Evolutionary conservation across 805 yeast genomes (phyloP), one percentile per base, ranked within the genome.

Genomic region (Candida germanica): DNA sequence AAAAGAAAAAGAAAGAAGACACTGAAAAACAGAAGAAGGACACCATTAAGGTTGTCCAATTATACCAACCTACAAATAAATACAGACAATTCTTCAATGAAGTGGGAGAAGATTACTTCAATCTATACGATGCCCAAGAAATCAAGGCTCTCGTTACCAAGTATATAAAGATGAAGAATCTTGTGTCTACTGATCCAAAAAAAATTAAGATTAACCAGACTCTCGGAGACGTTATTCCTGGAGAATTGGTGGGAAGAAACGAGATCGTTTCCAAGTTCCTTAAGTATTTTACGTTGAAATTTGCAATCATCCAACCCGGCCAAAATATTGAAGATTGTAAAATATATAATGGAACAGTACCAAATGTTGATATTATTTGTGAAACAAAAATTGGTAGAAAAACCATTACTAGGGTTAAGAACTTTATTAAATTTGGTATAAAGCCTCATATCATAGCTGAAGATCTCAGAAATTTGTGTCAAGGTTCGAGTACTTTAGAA

Each of bases 331-430:
- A 60, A 53, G 40, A 45, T 3, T 48, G 43, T 11, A 47, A 44
- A 4, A 71, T 82, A 5, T 53, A 58, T 19, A 84, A 71, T 44
- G 98, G 98, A 2, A 58, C 63, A 1, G 66, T 80, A 1, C 95
- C 96, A 7, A 72, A 66, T 29, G 72, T 91, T 26, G 61, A 70
- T 26, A 73, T 93, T 10, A 58, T 77, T 7, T 80, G 88, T 7
- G 93, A 86, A 53, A 75, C 77, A 43, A 83, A 85, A 47, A 79
- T 83, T 41, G 95, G 97, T 1, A 71, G 94, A 36, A 91, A 88
- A 54, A 66, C 80, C 4, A 75, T 88, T 12, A 91, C 98, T 0
- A 68, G 79, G 23, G 75, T 89, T 1, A 66, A 73, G 12, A 83
- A 86, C 40, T 70, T 85, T 43, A 95, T 86, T 42, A 63, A 66